Evolutionary conservation across 352 stramenopile species (phyloP).

Genomic region (Blastocystis sp.): DNA sequence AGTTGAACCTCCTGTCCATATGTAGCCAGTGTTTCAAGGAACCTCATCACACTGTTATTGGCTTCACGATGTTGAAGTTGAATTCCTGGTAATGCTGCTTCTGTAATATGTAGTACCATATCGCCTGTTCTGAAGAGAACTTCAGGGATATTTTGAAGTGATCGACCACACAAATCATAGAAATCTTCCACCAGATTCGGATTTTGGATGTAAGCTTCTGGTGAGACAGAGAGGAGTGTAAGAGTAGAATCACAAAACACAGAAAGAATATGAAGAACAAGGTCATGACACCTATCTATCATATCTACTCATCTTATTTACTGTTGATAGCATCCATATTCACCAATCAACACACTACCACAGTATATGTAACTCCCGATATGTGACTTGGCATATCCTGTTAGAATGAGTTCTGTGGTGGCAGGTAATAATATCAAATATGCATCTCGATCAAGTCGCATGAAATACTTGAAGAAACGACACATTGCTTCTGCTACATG

Average conservation of each 20-base stretch:
- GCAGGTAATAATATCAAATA: not conserved
- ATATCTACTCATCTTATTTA: not conserved
- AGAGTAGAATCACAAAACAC: conserved; percentile 34
- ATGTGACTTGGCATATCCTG: not conserved
- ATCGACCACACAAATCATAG: conserved; percentile 11
- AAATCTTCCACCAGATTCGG: conserved; percentile 17
- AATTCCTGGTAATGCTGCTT: not conserved
- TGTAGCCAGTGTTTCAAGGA: not conserved
- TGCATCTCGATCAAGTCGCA: not conserved
- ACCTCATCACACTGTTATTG: conserved; percentile 12
- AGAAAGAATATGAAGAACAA: not conserved
- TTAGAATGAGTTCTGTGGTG: not conserved
- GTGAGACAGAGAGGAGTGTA: not conserved
- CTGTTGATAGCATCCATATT: conserved; percentile 10
- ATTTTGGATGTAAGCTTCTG: conserved; percentile 6
- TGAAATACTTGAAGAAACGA: conserved; percentile 53
- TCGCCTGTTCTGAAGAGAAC: not conserved
- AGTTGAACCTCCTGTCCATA: not conserved
- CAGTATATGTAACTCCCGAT: conserved; percentile 16
- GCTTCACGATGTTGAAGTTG: conserved; percentile 29
- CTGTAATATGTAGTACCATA: not conserved
- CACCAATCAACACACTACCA: conserved; percentile 6
- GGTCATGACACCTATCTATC: not conserved
- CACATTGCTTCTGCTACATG: not conserved
- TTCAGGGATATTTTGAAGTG: not conserved